Evolutionary conservation across 78 protist species (phyloP), one percentile per base, ranked within the genome.

Genomic region (Pelomyxa schiedti): DNA sequence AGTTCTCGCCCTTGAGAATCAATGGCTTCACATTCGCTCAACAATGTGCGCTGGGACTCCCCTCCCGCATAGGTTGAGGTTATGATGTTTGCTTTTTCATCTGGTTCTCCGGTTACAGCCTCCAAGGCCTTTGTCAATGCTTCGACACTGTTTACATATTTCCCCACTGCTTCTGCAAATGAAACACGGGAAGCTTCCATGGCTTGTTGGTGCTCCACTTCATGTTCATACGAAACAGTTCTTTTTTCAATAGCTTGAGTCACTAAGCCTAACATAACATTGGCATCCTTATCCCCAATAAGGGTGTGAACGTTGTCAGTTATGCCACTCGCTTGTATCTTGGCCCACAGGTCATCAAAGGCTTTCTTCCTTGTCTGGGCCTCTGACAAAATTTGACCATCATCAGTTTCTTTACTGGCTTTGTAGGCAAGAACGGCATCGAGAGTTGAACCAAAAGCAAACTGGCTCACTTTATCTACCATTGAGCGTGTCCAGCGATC

Each of bases 351-450:
- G 3, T 40, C 42, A 6, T 64, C 40, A 4, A 67, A 58, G n/a
- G 43, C 76, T 35, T 79, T 24, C 39, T 81, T 69, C 78, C 76
- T 58, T n/a, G n/a, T n/a, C n/a, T n/a, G n/a, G n/a, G n/a, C n/a
- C n/a, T n/a, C n/a, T n/a, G n/a, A n/a, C n/a, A n/a, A n/a, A n/a
- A n/a, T n/a, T n/a, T n/a, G n/a, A 43, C 72, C 73, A 16, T 8
- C 9, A 32, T 42, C 66, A 4, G 70, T 0, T 2, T 75, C 38
- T 38, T 75, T 36, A 28, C 74, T 75, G 0, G 39, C 0, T 36
- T 58, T 69, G 53, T 71, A 39, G 41, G 16, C 22, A 16, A 42
- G 63, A 9, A 81, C 41, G 69, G 75, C 82, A 28, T 81, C 86
- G 41, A 70, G 67, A 58, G 86, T 74, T 2, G 52, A 66, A 0